Conservation (phyloP, 306 rosid genomes). For the Fragaria ananassa region DNA sequence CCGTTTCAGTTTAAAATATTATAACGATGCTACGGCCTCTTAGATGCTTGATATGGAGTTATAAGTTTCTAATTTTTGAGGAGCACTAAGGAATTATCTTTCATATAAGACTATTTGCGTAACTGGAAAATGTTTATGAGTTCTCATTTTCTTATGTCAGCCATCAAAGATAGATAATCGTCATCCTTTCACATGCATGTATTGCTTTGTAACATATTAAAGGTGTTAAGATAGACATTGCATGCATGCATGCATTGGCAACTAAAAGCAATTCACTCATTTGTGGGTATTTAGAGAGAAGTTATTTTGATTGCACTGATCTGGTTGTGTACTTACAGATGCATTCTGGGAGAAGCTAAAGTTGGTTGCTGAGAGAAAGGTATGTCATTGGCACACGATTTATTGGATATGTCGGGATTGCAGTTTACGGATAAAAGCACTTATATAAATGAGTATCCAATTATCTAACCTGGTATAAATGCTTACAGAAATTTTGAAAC, state of each 20-base stretch:
- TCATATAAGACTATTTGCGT: not conserved
- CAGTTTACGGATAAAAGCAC: not conserved
- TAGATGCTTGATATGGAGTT: not conserved
- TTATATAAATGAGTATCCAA: not conserved
- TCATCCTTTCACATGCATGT: not conserved
- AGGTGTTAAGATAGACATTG: not conserved
- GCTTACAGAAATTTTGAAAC: not conserved
- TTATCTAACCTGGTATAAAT: not conserved
- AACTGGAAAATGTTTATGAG: not conserved
- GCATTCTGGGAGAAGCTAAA: slow-evolving; percentile 82
- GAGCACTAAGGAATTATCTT: not conserved
- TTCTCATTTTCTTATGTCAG: not conserved
- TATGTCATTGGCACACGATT: slow-evolving; percentile 23
- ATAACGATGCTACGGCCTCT: not conserved
- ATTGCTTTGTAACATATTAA: not conserved
- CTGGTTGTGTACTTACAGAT: slow-evolving; percentile 50
- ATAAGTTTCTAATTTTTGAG: not conserved
- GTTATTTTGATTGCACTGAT: slow-evolving; percentile 11
- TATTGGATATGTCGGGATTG: not conserved
- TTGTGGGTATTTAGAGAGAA: not conserved
- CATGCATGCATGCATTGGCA: slow-evolving; percentile 5
- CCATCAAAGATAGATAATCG: not conserved
- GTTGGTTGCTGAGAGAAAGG: slow-evolving; percentile 73
- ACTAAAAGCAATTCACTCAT: slow-evolving; percentile 8
- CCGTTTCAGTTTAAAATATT: not conserved